These are phyloP conservation scores for Cytospora piceae DNA, from an alignment of 2,329 filamentous ascomycete species.

Conservation along the genomic window DNA sequence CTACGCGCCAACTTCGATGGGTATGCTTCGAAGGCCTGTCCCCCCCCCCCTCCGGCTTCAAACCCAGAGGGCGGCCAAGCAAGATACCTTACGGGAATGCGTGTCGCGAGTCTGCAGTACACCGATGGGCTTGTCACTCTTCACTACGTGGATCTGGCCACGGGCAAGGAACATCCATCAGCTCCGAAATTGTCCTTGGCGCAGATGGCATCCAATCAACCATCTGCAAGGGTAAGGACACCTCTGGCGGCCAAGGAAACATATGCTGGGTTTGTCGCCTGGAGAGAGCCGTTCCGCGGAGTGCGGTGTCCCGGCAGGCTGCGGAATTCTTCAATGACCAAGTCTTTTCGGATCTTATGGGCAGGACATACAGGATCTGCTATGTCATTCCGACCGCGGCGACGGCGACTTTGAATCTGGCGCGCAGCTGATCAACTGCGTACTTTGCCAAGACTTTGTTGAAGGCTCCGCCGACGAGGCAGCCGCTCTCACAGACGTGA, in stretches of 20 bases:
- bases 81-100: conserved; percentile 34
- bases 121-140: conserved; percentile 30
- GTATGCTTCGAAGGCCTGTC: conserved; percentile 33
- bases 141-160: conserved; percentile 32
- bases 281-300: conserved; percentile 37
- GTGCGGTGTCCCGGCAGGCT: conserved; percentile 31
- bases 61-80: conserved; percentile 32
- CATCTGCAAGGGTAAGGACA: conserved; percentile 34
- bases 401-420: conserved; percentile 44
- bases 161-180: conserved; percentile 37
- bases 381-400: conserved; percentile 49
- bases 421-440: conserved; percentile 49
- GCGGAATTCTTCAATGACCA: conserved; percentile 32
- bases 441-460: conserved; percentile 50
- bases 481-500: conserved; percentile 48
- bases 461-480: conserved; percentile 44
- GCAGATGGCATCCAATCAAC: conserved; percentile 41
- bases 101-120: conserved; percentile 32
- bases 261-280: conserved; percentile 39
- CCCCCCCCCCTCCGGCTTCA: conserved; percentile 32
- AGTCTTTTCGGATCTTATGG: conserved; percentile 28
- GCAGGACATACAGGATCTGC: conserved; percentile 33
- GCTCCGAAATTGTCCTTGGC: conserved; percentile 41
- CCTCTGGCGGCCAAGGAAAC: conserved; percentile 24
- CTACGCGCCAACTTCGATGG: conserved; percentile 47